Base-by-base conservation (phyloP, 2,329 filamentous ascomycete genomes). In the Hirsutella thompsonii region DNA sequence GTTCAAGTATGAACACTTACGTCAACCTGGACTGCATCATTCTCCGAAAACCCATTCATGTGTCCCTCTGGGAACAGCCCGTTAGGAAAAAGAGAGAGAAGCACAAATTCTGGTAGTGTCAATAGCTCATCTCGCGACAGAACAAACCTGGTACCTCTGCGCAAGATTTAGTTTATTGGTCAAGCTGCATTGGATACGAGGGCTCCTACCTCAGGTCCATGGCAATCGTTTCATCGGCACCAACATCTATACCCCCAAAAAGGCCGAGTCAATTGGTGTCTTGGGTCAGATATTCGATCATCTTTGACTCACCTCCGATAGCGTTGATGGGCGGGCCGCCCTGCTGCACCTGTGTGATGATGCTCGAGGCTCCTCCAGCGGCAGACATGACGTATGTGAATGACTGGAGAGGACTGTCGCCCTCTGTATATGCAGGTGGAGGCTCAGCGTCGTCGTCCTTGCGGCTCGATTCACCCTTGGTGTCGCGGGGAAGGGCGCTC, bases 301-400 rank as follows among this genome's bases (percentile, higher is more conserved):
- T 8, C 20, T 10, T 10, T 30, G 14, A 46, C 72, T 56, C 67
- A 88, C 85, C 85, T 76, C 85, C 87, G 46, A 96, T 72, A 42
- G 86, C 83, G 63, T 92, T 94, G 52, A 95, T 79, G 30, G 89
- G 84, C 54, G 88, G 84, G 39, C 83, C 89, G 50, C 83, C 83
- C 66, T 98, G 92, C 60, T 94, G 89, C 54, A 98, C 92, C 69
- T 98, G 92, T 65, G 92, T 98, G 68, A 98, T 94, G 60, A 98
- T 94, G 76, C 92, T 96, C 69, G 89, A 83, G 54, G 89, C 85
- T 68, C 89, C 90, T 72, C 90, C 90, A 66, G 90, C 89, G 61
- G 88, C 85, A 66, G 92, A 89, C 92, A 98, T 98, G 61, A 94
- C 78, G 76, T 93, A 98, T 54, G 83, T 81, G 58, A 98, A 98